Percentiles rank a stretch among this genome's conserved stretches.
phyloP scores from a whole-genome alignment of 75 land plant species.

The Ceratopteris richardii region DNA sequence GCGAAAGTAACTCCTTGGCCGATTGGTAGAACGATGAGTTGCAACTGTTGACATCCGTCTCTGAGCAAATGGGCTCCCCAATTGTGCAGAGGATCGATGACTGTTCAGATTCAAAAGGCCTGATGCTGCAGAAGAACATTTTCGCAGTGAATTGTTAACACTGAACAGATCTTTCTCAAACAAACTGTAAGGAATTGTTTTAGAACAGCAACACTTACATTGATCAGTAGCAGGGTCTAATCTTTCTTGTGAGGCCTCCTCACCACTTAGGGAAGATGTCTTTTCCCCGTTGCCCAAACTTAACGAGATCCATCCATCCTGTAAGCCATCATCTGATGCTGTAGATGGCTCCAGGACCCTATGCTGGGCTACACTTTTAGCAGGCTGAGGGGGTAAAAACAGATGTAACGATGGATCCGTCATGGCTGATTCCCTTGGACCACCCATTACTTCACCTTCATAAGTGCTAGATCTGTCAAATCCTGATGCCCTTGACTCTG shows the following conservation, averaged over 20 bases:
- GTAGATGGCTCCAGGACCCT: neutral
- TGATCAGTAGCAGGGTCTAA: neutral
- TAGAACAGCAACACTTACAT: neutral
- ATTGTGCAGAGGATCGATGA: neutral
- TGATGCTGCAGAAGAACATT: neutral
- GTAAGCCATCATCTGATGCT: neutral
- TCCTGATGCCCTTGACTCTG: slow-evolving; percentile 1
- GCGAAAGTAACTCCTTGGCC: slow-evolving; percentile 1
- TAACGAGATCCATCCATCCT: slow-evolving; percentile 3
- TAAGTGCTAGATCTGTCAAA: neutral
- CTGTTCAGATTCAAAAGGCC: slow-evolving; percentile 1
- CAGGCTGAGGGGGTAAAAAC: slow-evolving; percentile 1
- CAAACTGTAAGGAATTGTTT: neutral
- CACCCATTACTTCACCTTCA: neutral
- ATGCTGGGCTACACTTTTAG: neutral
- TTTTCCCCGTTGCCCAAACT: neutral
- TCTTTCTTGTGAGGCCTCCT: neutral
- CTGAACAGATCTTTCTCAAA: neutral
- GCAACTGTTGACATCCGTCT: neutral
- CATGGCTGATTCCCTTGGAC: neutral
- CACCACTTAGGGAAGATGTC: neutral
- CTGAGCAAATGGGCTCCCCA: neutral
- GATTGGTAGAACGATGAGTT: neutral
- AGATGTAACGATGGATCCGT: slow-evolving; percentile 3
- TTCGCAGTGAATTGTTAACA: neutral